Evolutionary conservation across 1,139 yeast species (phyloP).

Genomic region (Geotrichum siamense): DNA sequence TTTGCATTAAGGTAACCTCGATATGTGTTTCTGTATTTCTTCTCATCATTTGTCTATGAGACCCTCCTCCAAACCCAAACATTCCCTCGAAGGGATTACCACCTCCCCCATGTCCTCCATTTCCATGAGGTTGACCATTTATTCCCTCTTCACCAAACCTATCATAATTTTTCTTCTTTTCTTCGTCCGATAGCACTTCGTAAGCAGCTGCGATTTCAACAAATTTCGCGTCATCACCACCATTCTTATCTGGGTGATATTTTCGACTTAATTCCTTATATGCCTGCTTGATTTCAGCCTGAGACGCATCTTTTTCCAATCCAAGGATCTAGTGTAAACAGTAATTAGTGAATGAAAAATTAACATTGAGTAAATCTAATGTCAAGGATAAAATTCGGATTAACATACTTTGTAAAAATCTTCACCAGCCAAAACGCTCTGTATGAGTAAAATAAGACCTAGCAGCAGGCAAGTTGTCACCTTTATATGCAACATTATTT

Average conservation of each 20-base stretch:
- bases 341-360: slow-evolving; percentile 14
- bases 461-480: slow-evolving; percentile 12
- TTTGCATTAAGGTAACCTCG: slow-evolving; percentile 53
- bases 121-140: slow-evolving; percentile 21
- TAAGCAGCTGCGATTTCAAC: slow-evolving; percentile 92
- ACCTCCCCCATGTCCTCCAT: slow-evolving; percentile 26
- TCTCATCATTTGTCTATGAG: slow-evolving; percentile 36
- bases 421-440: slow-evolving; percentile 22
- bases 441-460: slow-evolving; percentile 17
- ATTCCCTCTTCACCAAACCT: slow-evolving; percentile 79
- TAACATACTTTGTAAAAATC: slow-evolving; percentile 28
- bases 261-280: slow-evolving; percentile 77
- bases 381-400: not conserved
- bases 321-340: slow-evolving; percentile 47
- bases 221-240: slow-evolving; percentile 73
- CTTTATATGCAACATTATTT: slow-evolving; percentile 10
- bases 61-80: slow-evolving; percentile 53
- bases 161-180: slow-evolving; percentile 68
- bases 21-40: slow-evolving; percentile 51
- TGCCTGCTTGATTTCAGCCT: slow-evolving; percentile 78
- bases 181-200: slow-evolving; percentile 72
- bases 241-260: slow-evolving; percentile 93
- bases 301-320: slow-evolving; percentile 58
- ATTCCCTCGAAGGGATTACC: slow-evolving; percentile 45
- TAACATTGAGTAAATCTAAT: slow-evolving; percentile 5